Evolutionary conservation across 2,329 filamentous ascomycete genomes (phyloP), one percentile per base, ranked within the genome.

Genomic region (Penicillium hesseltinei): DNA sequence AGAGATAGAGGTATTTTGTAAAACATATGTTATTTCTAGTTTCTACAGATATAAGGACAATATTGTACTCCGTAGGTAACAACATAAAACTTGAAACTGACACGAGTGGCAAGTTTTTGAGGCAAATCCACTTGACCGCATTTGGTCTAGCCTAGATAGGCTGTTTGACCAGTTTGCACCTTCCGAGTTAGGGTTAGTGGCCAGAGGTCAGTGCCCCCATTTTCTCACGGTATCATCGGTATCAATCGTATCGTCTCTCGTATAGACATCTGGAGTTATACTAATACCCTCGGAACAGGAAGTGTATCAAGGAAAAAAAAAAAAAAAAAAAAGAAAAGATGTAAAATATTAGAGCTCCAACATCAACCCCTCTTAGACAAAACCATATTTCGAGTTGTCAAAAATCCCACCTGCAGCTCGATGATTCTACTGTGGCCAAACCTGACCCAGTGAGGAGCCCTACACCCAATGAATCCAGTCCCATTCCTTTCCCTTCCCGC

Each of bases 401-500:
- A 50, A 50, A 36, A 54, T 36, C 11, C 52, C 19, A 49, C 38
- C 52, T 55, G 52, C 54, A 46, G 53, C 53, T 56, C 44, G 49
- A 57, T 57, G 55, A 57, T 54, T 56, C 54, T 44, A 54, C 55
- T 45, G 55, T 57, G 55, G 55, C 55, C 54, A 56, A 51, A 51
- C 31, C 27, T 51, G 53, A 53, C 54, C 54, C 54, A 56, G 54
- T 56, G 55, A 57, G 55, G 55, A 57, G 44, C 55, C 55, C 21
- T 47, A 48, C 53, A 31, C 44, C 55, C 55, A 57, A 40, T 54
- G 47, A 56, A 54, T 54, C 48, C 42, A 50, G 56, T 55, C 39
- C 47, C 57, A 62, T 61, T 56, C 53, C 48, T 65, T 68, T 56
- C 58, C 61, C 57, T 57, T 64, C 56, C 51, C 54, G 47, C 49